phyloP scores from a whole-genome alignment of 2,329 filamentous ascomycete species.

The Nannizziopsis barbatae region DNA sequence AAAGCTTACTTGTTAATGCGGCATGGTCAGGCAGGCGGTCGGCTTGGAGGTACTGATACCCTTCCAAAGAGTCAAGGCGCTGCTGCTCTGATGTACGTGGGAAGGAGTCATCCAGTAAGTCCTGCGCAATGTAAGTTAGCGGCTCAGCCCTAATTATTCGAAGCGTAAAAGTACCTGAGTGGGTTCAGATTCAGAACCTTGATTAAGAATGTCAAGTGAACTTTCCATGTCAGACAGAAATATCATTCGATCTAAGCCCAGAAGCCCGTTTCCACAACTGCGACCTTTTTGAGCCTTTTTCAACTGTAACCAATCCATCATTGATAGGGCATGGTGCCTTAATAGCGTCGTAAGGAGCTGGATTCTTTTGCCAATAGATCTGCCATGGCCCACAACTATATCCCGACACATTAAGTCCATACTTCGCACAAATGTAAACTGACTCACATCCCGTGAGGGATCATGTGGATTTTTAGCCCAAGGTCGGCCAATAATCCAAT shows the following conservation, averaged over 20 bases:
- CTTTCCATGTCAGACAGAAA: constrained; percentile 28
- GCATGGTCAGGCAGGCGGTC: constrained; percentile 39
- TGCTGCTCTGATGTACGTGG: constrained; percentile 47
- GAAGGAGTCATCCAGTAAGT: constrained; percentile 50
- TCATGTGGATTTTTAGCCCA: constrained; percentile 61
- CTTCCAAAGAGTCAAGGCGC: constrained; percentile 45
- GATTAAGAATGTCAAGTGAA: constrained; percentile 28
- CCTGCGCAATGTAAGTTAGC: constrained; percentile 26
- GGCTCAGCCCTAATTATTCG: not conserved
- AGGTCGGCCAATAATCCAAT: constrained; percentile 78
- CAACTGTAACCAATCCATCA: constrained; percentile 46
- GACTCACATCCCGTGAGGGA: constrained; percentile 65
- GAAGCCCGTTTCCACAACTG: constrained; percentile 18
- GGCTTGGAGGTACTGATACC: constrained; percentile 44
- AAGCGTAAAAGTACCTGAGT: constrained; percentile 19
- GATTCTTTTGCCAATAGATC: constrained; percentile 43
- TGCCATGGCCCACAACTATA: constrained; percentile 32
- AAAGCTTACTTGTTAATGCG: constrained; percentile 27
- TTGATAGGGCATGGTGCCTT: constrained; percentile 56
- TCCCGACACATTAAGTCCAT: constrained; percentile 70
- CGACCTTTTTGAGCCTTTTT: constrained; percentile 5
- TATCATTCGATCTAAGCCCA: constrained; percentile 22
- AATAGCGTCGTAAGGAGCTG: constrained; percentile 55
- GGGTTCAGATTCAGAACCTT: constrained; percentile 20
- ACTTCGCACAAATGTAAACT: constrained; percentile 61